Evolutionary conservation across 2,329 filamentous ascomycete genomes (phyloP), one percentile per base, ranked within the genome.

Genomic region (Furcasterigmium sp.): DNA sequence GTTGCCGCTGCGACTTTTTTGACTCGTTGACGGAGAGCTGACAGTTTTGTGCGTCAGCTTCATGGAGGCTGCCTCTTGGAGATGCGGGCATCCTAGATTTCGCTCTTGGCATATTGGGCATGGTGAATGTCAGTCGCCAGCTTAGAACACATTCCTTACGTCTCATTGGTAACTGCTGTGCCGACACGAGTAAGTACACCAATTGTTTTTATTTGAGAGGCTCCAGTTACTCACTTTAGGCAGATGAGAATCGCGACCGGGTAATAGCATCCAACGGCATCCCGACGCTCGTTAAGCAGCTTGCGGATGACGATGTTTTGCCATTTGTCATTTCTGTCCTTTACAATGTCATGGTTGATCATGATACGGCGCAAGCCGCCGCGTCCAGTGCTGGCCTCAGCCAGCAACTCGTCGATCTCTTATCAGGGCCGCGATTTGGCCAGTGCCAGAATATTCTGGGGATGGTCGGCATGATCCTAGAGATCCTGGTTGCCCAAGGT

Each of bases 311-410:
- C 39, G 57, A 61, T 0, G 51, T 82, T 15, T 58, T 80, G 8
- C 59, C 67, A 0, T 77, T 78, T 54, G 68, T 69, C 28, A 70
- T 83, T 32, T 76, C 78, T 0, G 80, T 83, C 8, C 60, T 84
- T 4, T 81, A 75, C 58, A 84, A 84, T 53, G 68, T 82, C 38
- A 72, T 78, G 43, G 70, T 83, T 13, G 80, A 84, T 55, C 83
- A 81, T 54, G 76, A 76, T 50, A 73, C 76, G 4, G 77, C 78
- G 14, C 80, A 84, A 51, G 57, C 63, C 13, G 69, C 76, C 8
- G 77, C 77, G 11, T 79, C 72, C 9, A 61, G 76, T 46, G 71
- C 70, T 4, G 61, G 63, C 4, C 61, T 84, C 18, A 79, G 70
- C 48, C 61, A 57, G 14, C 62, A 66, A 6, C 65, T 84, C 28